These are phyloP conservation scores for Zasmidium cellare DNA, from an alignment of 2,329 filamentous ascomycete genomes.

Conservation along the genomic window DNA sequence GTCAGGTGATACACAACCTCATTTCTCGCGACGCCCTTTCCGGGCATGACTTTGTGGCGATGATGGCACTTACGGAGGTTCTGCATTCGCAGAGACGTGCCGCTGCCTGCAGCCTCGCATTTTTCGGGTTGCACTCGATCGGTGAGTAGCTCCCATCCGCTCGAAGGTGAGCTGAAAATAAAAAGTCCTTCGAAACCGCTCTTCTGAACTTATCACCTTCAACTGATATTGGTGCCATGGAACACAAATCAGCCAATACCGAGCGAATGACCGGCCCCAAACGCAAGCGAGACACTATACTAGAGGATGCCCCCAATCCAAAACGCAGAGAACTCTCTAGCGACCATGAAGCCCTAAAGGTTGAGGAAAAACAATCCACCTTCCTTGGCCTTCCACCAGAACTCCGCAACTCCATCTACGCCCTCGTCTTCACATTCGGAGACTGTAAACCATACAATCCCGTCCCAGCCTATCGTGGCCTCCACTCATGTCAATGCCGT, in stretches of 20 bases:
- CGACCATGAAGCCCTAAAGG: neutral
- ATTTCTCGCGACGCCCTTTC: too few relatives aligned
- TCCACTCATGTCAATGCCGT: neutral
- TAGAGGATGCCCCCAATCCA: neutral
- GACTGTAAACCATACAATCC: neutral
- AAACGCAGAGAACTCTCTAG: neutral
- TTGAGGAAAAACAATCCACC: neutral
- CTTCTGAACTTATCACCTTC: neutral
- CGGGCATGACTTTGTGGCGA: too few relatives aligned
- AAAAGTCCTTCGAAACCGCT: neutral
- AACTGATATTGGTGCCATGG: neutral
- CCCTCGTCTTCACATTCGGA: neutral
- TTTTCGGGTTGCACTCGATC: neutral
- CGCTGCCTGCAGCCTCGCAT: neutral
- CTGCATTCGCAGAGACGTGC: too few relatives aligned
- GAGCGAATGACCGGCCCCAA: neutral
- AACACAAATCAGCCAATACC: neutral
- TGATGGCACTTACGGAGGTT: too few relatives aligned
- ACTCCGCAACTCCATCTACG: constrained; percentile 1
- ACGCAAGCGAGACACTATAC: neutral
- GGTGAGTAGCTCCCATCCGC: neutral
- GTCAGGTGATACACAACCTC: too few relatives aligned
- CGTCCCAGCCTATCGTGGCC: neutral
- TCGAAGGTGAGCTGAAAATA: neutral
- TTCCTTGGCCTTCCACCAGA: neutral